Base-by-base conservation (phyloP, 805 yeast species). In the Yarrowia sp. region DNA sequence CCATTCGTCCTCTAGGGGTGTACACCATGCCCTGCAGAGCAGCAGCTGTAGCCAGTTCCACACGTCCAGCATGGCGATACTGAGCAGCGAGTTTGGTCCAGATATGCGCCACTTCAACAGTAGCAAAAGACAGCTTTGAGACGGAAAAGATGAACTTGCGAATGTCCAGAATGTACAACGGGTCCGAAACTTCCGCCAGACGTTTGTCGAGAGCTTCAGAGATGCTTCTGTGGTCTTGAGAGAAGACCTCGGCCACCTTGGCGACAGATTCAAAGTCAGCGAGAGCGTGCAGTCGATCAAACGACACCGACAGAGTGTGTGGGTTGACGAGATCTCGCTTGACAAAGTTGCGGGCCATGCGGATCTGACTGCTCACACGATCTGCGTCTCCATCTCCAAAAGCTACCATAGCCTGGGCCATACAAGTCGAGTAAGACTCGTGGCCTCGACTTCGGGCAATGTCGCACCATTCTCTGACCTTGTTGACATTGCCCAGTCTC, bases 1-100 rank as follows among this genome's bases (percentile, higher is more conserved):
- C 96, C 41, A 88, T 66, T 19, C 65, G 62, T 5, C 74, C 73
- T 22, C 66, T 54, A 9, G 70, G 71, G 11, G 68, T 38, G 33
- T 78, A 75, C 46, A 68, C 41, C 1, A 54, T 54, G 14, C 90
- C 91, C 70, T 84, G 80, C 71, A 89, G 81, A 22, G 88, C 82
- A 9, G 86, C 81, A 21, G 85, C 82, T 1, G 90, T 85, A 0
- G 97, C 88, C 40, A 90, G 79, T 70, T 90, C 95, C 2, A 87
- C 76, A 66, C 92, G 81, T 10, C 85, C 83, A 66, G 86, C 85
- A 65, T 84, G 81, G 59, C 97, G 77, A 6, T 96, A 85, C 24
- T 88, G 77, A 56, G 80, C 78, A 0, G 96, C 85, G 35, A 87
- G 81, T 21, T 80, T 76, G 19, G 90, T 76, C 76, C 86, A 84